Evolutionary conservation across 257 asterid species (phyloP).

Genomic region (Solanum microdontum): DNA sequence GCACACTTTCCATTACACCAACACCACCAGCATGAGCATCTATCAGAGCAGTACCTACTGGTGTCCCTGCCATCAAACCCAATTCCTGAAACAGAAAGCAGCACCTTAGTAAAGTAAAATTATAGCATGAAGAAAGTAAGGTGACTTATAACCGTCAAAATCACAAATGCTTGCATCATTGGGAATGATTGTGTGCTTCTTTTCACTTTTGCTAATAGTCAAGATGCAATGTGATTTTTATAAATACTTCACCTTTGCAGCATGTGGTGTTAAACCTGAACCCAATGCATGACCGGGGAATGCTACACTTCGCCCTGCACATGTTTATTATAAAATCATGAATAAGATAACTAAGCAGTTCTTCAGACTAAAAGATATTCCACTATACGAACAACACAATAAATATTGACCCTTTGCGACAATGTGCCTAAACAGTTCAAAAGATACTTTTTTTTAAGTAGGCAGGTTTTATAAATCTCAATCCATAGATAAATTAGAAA

Average conservation of each 20-base stretch:
- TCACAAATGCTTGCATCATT: constrained; percentile 1
- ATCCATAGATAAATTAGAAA: not conserved
- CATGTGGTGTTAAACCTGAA: constrained; percentile 67
- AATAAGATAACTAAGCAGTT: not conserved
- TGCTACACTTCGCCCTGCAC: constrained; percentile 91
- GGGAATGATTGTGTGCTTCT: not conserved
- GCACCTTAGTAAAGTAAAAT: constrained; percentile 8
- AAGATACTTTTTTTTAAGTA: not conserved
- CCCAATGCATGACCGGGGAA: constrained; percentile 99
- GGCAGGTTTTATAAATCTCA: not conserved
- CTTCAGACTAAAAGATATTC: not conserved
- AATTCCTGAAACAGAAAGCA: constrained; percentile 48
- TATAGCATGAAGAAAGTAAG: not conserved
- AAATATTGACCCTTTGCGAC: not conserved
- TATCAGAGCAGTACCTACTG: constrained; percentile 89
- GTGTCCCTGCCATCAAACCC: constrained; percentile 75
- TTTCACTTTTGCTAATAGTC: not conserved
- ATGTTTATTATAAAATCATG: not conserved
- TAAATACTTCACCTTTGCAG: constrained; percentile 80
- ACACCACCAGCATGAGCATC: constrained; percentile 99
- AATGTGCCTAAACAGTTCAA: not conserved
- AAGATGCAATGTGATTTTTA: not conserved
- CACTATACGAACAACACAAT: not conserved
- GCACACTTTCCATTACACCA: constrained; percentile 88
- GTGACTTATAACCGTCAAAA: not conserved